Conservation (phyloP, 2,329 filamentous ascomycete species). For the Fusarium abutilonis region DNA sequence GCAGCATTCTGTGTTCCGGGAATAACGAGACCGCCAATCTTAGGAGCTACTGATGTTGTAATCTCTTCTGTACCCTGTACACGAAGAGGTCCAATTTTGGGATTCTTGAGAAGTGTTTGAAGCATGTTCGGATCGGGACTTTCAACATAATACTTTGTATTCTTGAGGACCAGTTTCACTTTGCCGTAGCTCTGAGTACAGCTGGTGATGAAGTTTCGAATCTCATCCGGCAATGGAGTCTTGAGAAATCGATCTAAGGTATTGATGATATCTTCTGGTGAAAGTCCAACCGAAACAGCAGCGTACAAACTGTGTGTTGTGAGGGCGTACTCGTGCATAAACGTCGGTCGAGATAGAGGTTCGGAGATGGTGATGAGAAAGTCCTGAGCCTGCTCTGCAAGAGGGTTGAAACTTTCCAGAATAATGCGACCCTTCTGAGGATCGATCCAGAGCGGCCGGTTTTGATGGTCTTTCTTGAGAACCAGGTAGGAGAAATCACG, state of each 20-base stretch:
- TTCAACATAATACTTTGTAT: slow-evolving; percentile 94
- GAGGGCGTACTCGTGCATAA: slow-evolving; percentile 92
- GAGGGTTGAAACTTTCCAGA: slow-evolving; percentile 90
- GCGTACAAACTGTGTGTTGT: slow-evolving; percentile 95
- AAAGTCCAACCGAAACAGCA: slow-evolving; percentile 92
- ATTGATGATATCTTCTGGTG: slow-evolving; percentile 87
- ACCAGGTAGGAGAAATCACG: slow-evolving; percentile 83
- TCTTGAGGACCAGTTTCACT: slow-evolving; percentile 92
- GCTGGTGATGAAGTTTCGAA: slow-evolving; percentile 78
- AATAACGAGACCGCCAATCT: slow-evolving; percentile 88
- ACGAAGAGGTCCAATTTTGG: slow-evolving; percentile 80
- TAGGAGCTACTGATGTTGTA: slow-evolving; percentile 83
- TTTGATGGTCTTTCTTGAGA: slow-evolving; percentile 88
- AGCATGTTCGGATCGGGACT: slow-evolving; percentile 88
- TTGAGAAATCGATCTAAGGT: slow-evolving; percentile 90
- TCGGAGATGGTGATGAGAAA: slow-evolving; percentile 97
- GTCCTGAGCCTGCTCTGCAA: slow-evolving; percentile 87
- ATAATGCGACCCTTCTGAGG: slow-evolving; percentile 87
- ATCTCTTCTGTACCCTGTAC: slow-evolving; percentile 78
- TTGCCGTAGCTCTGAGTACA: slow-evolving; percentile 94
- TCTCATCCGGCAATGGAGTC: slow-evolving; percentile 82
- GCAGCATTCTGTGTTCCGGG: slow-evolving; percentile 94
- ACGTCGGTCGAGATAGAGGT: slow-evolving; percentile 86
- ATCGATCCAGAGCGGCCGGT: slow-evolving; percentile 94
- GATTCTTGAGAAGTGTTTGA: slow-evolving; percentile 85